phyloP scores from a whole-genome alignment of 208 protist genomes.

The Phytomonas sp. region DNA sequence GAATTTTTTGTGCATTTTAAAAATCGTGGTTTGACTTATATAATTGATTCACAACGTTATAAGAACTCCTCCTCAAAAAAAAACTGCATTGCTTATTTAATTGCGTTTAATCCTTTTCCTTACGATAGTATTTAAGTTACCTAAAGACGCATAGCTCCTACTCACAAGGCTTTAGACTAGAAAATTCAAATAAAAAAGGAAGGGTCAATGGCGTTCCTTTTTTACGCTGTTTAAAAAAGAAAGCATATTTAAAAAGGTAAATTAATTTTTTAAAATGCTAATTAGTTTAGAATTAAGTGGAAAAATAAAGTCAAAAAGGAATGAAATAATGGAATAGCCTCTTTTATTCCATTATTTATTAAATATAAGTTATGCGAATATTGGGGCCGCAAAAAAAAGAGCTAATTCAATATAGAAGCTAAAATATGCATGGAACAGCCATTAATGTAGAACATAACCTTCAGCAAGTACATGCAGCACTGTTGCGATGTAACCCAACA shows the following conservation, averaged over 20 bases:
- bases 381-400: not conserved
- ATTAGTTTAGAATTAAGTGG: not conserved
- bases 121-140: not conserved
- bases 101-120: not conserved
- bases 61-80: too few species aligned
- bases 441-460: not conserved
- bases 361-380: not conserved
- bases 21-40: not conserved
- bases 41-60: too few species aligned
- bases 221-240: not conserved
- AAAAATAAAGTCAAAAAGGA: not conserved
- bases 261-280: not conserved
- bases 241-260: not conserved
- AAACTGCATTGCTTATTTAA: not conserved
- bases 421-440: not conserved
- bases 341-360: not conserved
- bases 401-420: not conserved
- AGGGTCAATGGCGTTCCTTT: not conserved
- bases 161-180: not conserved
- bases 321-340: not conserved
- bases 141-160: not conserved
- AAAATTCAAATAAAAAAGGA: not conserved
- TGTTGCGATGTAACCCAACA: not conserved
- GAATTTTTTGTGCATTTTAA: not conserved
- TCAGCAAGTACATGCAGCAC: not conserved